Evolutionary conservation across 495 filamentous ascomycete species (phyloP).

Genomic region (Melanomma pulvis-pyrius): DNA sequence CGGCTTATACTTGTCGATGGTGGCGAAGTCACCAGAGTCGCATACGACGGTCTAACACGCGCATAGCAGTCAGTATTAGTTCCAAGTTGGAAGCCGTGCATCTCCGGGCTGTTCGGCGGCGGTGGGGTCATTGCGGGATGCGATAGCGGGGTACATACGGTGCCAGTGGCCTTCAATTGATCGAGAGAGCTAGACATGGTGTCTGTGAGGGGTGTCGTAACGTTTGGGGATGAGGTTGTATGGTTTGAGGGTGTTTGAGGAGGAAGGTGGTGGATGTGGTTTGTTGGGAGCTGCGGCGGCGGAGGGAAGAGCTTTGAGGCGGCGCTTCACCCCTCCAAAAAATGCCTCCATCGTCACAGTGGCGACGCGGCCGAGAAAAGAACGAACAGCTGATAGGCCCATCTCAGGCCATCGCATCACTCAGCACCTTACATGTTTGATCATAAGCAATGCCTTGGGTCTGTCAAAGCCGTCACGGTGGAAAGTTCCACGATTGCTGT

Average conservation of each 20-base stretch:
- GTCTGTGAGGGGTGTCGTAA: not conserved
- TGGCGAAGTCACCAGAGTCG: conserved; percentile 84
- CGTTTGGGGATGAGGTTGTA: not conserved
- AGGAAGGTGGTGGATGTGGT: not conserved
- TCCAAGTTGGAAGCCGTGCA: not conserved
- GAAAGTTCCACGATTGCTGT: not conserved
- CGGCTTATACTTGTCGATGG: conserved; percentile 99
- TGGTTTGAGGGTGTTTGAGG: not conserved
- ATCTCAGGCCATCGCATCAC: conserved; percentile 17
- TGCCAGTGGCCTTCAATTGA: conserved; percentile 94
- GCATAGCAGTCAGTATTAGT: conserved; percentile 4
- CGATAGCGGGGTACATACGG: conserved; percentile 63
- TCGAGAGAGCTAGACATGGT: conserved; percentile 70
- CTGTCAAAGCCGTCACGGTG: conserved; percentile 1
- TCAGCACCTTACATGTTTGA: conserved; percentile 16
- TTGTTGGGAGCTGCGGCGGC: conserved; percentile 19
- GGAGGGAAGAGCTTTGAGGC: conserved; percentile 1
- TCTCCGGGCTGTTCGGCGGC: conserved; percentile 25
- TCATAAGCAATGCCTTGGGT: conserved; percentile 13
- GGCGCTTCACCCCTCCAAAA: conserved; percentile 20
- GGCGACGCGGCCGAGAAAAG: conserved; percentile 20
- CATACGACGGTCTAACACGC: conserved; percentile 78
- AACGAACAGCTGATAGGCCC: conserved; percentile 17
- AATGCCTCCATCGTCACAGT: conserved; percentile 27
- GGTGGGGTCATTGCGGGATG: conserved; percentile 36